Evolutionary conservation across 305 asterid genomes (phyloP), one percentile per base, ranked within the genome.

Genomic region (Fraxinus nigra): DNA sequence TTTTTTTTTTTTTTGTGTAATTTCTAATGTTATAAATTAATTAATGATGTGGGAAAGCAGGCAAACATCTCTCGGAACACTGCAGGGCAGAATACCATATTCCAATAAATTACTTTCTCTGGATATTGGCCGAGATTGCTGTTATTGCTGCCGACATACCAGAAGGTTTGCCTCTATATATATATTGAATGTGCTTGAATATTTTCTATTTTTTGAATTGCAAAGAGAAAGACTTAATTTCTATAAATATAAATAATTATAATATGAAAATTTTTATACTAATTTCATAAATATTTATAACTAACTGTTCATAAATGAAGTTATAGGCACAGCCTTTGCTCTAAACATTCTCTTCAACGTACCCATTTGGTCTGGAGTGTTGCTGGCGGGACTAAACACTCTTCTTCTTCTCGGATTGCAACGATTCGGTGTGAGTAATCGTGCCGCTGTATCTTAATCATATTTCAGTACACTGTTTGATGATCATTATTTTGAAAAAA

Each of bases 141-240:
- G 87, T 87, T 26, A 78, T 87, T 6, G 89, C 87, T 74, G 89
- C 89, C 5, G 89, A 87, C 73, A 84, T 87, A 72, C 89, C 89
- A 16, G 85, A 85, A 85, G 89, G 89, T 86, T 79, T 69, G 77
- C 43, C 7, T 46, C n/a, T 34, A 34, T 34, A 34, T 43, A 43
- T 11, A 10, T 0, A 40, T 40, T 40, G 40, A 37, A 37, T 7
- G 43, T 7, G 16, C 4, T 43, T 38, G 16, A 10, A 43, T 43
- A 43, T 43, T 43, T 10, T 43, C 51, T 14, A 10, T 13, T 43
- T 43, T 38, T 43, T 43, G 16, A 10, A 43, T 43, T 43, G 16
- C 4, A 43, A 43, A 43, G 48, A 8, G 13, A 9, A 10, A 40
- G 14, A 40, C 14, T 40, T 10, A 40, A 9, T 9, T 40, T 43